phyloP scores from a whole-genome alignment of 441 rosid genomes.

The Gossypium trilobum region DNA sequence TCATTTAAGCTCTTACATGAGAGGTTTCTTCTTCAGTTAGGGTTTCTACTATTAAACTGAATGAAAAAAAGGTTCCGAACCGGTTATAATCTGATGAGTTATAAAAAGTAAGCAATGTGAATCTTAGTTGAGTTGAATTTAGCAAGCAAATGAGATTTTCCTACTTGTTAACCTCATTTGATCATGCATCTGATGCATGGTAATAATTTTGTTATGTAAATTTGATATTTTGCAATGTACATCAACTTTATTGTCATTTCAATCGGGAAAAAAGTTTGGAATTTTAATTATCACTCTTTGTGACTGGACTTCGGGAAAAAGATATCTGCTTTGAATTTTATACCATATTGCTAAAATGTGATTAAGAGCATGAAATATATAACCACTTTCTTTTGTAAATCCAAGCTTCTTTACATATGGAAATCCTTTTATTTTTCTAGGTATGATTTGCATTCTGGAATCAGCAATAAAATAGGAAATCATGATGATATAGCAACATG shows the following conservation, averaged over 20 bases:
- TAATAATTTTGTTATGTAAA: background rate
- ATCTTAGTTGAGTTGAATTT: background rate
- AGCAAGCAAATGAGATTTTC: background rate
- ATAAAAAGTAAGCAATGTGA: background rate
- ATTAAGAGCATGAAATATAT: background rate
- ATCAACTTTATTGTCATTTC: background rate
- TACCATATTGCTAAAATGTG: background rate
- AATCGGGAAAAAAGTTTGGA: background rate
- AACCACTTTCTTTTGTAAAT: background rate
- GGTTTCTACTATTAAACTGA: background rate
- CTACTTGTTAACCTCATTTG: background rate
- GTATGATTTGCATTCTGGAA: slow-evolving; percentile 52
- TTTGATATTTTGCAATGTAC: background rate
- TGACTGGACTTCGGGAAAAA: background rate
- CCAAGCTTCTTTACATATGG: background rate
- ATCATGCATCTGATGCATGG: background rate
- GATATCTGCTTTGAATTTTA: background rate
- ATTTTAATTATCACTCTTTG: background rate
- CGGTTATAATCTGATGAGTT: background rate
- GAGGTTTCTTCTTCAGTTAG: background rate
- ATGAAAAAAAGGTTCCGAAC: background rate
- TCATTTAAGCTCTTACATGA: background rate
- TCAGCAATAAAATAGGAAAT: slow-evolving; percentile 35
- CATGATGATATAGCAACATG: slow-evolving; percentile 64
- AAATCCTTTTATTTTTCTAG: slow-evolving; percentile 23